Evolutionary conservation across 192 early-diverging fungal species (phyloP).

Genomic region (Linnemannia zychae): DNA sequence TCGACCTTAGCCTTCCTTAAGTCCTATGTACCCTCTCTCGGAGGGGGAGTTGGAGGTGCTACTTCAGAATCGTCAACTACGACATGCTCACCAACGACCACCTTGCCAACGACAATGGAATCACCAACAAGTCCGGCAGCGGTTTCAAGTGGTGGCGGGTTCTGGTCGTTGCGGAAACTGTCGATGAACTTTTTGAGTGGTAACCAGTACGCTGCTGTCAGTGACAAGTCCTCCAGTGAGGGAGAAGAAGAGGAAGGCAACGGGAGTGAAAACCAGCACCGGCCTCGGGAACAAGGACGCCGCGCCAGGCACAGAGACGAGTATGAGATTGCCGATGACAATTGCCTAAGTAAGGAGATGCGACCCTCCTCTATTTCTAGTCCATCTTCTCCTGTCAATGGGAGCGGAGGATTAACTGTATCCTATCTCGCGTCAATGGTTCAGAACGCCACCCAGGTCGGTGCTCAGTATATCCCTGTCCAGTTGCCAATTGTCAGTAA

Average conservation of each 20-base stretch:
- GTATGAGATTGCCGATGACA: not conserved
- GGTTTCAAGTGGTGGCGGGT: not conserved
- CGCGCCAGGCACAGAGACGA: not conserved
- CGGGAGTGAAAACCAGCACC: not conserved
- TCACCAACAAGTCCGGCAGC: not conserved
- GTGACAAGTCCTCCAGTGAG: not conserved
- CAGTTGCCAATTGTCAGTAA: slow-evolving; percentile 12
- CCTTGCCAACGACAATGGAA: no score
- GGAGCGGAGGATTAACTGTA: not conserved
- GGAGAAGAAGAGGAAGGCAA: not conserved
- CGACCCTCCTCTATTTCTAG: no score
- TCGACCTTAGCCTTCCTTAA: slow-evolving; percentile 31
- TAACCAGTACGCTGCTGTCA: slow-evolving; percentile 22
- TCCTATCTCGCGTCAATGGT: slow-evolving; percentile 29
- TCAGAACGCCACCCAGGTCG: slow-evolving; percentile 11
- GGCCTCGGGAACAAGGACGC: not conserved
- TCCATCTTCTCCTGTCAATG: no score
- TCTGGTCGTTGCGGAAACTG: slow-evolving; percentile 40
- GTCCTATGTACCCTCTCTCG: slow-evolving; percentile 26
- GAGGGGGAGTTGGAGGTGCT: not conserved
- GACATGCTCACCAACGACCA: no score
- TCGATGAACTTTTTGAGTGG: slow-evolving; percentile 36
- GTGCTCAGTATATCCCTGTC: slow-evolving; percentile 11
- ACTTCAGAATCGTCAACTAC: not conserved
- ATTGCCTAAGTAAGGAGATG: not conserved